phyloP scores from a whole-genome alignment of 2,329 filamentous ascomycete species.

The Xylariaceae sp. region DNA sequence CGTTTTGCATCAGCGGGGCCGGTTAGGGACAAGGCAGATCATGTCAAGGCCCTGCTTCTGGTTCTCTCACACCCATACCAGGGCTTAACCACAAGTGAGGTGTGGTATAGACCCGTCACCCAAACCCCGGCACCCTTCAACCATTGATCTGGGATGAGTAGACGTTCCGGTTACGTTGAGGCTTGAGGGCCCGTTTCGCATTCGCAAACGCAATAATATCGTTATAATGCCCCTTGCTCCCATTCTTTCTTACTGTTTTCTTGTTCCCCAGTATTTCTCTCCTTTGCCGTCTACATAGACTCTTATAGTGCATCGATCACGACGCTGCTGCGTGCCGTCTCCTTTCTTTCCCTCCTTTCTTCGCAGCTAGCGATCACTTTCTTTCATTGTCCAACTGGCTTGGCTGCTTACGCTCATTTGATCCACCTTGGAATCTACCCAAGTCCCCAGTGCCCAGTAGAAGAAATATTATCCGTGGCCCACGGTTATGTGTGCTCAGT shows the following conservation, averaged over 20 bases:
- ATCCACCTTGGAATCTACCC: constrained; percentile 28
- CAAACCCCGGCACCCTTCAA: constrained; percentile 28
- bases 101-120: constrained; percentile 8
- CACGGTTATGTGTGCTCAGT: constrained; percentile 24
- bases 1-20: constrained; percentile 27
- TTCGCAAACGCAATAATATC: constrained; percentile 32
- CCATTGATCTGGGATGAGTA: constrained; percentile 33
- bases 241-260: constrained; percentile 26
- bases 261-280: constrained; percentile 36
- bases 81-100: constrained; percentile 29
- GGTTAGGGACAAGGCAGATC: constrained; percentile 28
- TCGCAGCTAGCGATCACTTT: constrained; percentile 39
- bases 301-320: constrained; percentile 26
- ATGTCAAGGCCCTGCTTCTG: constrained; percentile 32
- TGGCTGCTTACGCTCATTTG: constrained; percentile 54
- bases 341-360: constrained; percentile 35
- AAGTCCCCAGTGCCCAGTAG: too few species aligned
- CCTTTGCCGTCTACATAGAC: constrained; percentile 31
- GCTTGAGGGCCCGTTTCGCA: constrained; percentile 19
- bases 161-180: constrained; percentile 31
- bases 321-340: constrained; percentile 30
- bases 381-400: constrained; percentile 48
- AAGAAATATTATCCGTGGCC: constrained; percentile 29
- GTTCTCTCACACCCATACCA: constrained; percentile 32
- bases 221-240: constrained; percentile 33